Evolutionary conservation across 495 filamentous ascomycete species (phyloP).

Genomic region (Delitschia confertaspora): DNA sequence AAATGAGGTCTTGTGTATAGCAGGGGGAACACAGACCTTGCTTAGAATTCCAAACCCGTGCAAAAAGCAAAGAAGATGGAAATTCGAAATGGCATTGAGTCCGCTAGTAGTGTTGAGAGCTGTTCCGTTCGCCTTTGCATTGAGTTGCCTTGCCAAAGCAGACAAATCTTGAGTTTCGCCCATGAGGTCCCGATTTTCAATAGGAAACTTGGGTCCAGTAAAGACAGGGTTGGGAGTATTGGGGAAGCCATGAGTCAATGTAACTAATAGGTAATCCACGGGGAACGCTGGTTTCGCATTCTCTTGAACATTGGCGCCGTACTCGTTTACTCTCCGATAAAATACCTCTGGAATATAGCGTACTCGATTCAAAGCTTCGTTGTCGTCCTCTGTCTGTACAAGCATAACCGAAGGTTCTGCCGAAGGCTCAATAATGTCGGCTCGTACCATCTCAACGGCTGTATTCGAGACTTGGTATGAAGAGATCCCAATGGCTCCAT

Average conservation of each 20-base stretch:
- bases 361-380: conserved; percentile 56
- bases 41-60: conserved; percentile 68
- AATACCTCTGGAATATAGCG: conserved; percentile 97
- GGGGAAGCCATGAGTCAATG: conserved; percentile 93
- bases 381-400: conserved; percentile 83
- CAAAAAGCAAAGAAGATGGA: conserved; percentile 85
- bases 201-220: conserved; percentile 59
- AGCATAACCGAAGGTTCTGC: conserved; percentile 92
- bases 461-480: conserved; percentile 92
- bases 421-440: conserved; percentile 89
- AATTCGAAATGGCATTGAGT: conserved; percentile 70
- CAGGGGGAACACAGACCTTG: conserved; percentile 49
- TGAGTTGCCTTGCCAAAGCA: conserved; percentile 52
- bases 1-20: conserved; percentile 1
- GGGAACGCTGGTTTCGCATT: conserved; percentile 95
- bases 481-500: conserved; percentile 78
- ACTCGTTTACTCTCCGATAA: conserved; percentile 90
- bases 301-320: conserved; percentile 90
- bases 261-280: conserved; percentile 91
- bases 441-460: conserved; percentile 91
- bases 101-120: conserved; percentile 45
- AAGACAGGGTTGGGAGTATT: conserved; percentile 68
- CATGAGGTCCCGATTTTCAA: conserved; percentile 80
- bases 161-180: conserved; percentile 72
- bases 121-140: conserved; percentile 45